Conservation (phyloP, 345 rosid species). For the Murraya paniculata region DNA sequence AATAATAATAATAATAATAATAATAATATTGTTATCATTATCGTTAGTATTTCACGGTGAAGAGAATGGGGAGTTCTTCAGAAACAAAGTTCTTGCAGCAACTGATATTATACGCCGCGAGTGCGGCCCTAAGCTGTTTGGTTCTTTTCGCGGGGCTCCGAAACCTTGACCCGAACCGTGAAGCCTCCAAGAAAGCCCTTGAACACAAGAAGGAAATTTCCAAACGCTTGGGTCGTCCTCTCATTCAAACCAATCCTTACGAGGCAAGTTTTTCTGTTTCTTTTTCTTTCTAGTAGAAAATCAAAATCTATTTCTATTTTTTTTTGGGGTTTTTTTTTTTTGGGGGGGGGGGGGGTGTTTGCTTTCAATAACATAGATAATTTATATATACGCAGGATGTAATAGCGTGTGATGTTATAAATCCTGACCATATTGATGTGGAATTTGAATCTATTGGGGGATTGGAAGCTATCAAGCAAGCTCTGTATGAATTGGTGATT, state of each 20-base stretch:
- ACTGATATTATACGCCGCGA: slow-evolving; percentile 83
- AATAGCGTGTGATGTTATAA: slow-evolving; percentile 93
- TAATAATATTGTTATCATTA: not conserved
- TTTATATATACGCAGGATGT: slow-evolving; percentile 56
- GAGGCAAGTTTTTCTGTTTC: slow-evolving; percentile 47
- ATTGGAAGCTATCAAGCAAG: slow-evolving; percentile 69
- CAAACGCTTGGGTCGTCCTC: slow-evolving; percentile 89
- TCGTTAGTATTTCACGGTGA: not conserved
- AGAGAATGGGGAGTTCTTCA: slow-evolving; percentile 52
- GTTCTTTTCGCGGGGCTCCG: slow-evolving; percentile 83
- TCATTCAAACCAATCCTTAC: slow-evolving; percentile 78
- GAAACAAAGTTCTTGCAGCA: slow-evolving; percentile 83
- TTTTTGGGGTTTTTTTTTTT: no score
- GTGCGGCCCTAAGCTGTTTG: slow-evolving; percentile 90
- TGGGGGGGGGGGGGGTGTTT: no score
- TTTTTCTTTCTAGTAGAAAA: not conserved
- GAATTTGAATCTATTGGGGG: slow-evolving; percentile 93
- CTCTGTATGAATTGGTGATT: slow-evolving; percentile 86
- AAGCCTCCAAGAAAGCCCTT: slow-evolving; percentile 84
- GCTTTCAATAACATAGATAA: not conserved
- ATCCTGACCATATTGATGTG: slow-evolving; percentile 91
- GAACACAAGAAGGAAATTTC: slow-evolving; percentile 91
- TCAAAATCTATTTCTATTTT: not conserved
- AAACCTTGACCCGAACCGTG: slow-evolving; percentile 91
- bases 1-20: no score